Conservation (phyloP, 257 asterid species). For the Schizonepeta tenuifolia region DNA sequence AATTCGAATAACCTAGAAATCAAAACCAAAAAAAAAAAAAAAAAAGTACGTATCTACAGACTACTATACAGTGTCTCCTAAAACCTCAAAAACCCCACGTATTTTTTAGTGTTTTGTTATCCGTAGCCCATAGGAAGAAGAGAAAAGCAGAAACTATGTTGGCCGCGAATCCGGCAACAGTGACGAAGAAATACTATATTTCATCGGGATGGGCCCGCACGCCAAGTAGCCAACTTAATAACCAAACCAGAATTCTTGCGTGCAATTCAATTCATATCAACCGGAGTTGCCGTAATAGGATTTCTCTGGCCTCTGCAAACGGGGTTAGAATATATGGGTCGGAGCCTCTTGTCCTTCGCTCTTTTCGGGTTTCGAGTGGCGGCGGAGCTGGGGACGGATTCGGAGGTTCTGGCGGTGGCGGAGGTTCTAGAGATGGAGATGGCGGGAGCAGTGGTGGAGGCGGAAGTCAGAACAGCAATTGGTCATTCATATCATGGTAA, state of each 20-base stretch:
- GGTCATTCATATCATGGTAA: slow-evolving; percentile 79
- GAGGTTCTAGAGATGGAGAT: slow-evolving; percentile 52
- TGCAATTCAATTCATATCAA: slow-evolving; percentile 29
- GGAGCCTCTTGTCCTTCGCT: slow-evolving; percentile 33
- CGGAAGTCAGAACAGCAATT: slow-evolving; percentile 47
- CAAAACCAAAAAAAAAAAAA: no score
- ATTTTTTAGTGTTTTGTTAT: background rate
- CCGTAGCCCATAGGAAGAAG: slow-evolving; percentile 22
- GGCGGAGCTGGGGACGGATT: slow-evolving; percentile 57
- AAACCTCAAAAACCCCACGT: slow-evolving; percentile 35
- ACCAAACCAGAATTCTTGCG: slow-evolving; percentile 35
- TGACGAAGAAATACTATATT: slow-evolving; percentile 36
- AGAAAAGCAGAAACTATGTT: slow-evolving; percentile 20
- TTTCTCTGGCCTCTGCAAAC: slow-evolving; percentile 39
- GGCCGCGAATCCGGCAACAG: slow-evolving; percentile 44
- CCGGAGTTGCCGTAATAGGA: slow-evolving; percentile 19
- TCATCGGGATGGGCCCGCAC: slow-evolving; percentile 34
- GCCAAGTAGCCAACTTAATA: slow-evolving; percentile 29
- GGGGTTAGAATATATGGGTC: slow-evolving; percentile 40
- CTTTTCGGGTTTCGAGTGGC: slow-evolving; percentile 53
- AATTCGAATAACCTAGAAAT: no score
- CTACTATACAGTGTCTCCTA: background rate
- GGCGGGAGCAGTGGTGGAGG: slow-evolving; percentile 43
- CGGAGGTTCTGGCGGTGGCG: slow-evolving; percentile 61
- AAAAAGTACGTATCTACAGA: background rate